phyloP scores from a whole-genome alignment of 2,329 filamentous ascomycete species.

The Daldinia sp. region DNA sequence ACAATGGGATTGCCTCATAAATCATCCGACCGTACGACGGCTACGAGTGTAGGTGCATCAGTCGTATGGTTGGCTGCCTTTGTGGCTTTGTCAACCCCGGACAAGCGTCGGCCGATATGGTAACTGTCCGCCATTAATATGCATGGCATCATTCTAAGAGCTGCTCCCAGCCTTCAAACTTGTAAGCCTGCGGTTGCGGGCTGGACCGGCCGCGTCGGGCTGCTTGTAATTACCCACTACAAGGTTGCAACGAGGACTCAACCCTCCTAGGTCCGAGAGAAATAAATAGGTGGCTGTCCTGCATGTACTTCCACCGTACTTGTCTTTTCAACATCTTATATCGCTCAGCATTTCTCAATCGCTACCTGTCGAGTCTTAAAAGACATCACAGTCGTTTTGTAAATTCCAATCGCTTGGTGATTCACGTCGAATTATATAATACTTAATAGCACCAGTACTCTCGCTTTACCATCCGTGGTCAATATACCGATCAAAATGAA shows the following conservation, averaged over 20 bases:
- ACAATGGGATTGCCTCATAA: slow-evolving; percentile 20
- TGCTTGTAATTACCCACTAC: slow-evolving; percentile 37
- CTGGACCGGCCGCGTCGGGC: slow-evolving; percentile 36
- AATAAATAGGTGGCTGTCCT: slow-evolving; percentile 40
- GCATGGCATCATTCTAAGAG: slow-evolving; percentile 37
- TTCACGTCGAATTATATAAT: slow-evolving; percentile 34
- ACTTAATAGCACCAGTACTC: slow-evolving; percentile 12
- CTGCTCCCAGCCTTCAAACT: slow-evolving; percentile 26
- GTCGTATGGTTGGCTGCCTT: slow-evolving; percentile 33
- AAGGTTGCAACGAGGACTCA: slow-evolving; percentile 30
- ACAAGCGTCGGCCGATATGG: slow-evolving; percentile 33
- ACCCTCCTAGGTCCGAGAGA: slow-evolving; percentile 21
- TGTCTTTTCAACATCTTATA: slow-evolving; percentile 32
- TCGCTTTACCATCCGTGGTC: slow-evolving; percentile 37
- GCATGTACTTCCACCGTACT: slow-evolving; percentile 21
- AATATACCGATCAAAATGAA: slow-evolving; percentile 47
- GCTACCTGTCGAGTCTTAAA: slow-evolving; percentile 34
- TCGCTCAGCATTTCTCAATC: slow-evolving; percentile 34
- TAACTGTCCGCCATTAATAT: slow-evolving; percentile 27
- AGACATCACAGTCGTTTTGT: slow-evolving; percentile 40
- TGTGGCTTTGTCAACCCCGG: slow-evolving; percentile 33
- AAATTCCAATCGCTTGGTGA: slow-evolving; percentile 39
- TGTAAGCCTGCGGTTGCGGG: slow-evolving; percentile 36
- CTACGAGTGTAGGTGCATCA: slow-evolving; percentile 17
- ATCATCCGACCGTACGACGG: slow-evolving; percentile 21